These are phyloP conservation scores for Ceratobasidium sp. DNA, from an alignment of 1,284 basidiomycete genomes.

Conservation along the genomic window DNA sequence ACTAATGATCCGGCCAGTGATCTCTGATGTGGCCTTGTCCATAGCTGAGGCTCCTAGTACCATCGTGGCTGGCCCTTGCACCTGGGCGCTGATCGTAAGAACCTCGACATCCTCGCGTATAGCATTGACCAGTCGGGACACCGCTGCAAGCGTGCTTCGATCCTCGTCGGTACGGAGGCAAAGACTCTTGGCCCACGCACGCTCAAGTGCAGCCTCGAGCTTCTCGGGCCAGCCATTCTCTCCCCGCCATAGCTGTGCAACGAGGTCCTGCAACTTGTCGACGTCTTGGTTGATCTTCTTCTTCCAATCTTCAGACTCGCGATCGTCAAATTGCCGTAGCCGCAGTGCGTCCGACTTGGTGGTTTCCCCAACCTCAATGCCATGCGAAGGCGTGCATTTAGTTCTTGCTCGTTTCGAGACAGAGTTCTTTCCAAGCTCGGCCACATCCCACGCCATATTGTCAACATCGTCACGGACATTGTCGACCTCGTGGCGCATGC, in stretches of 20 bases:
- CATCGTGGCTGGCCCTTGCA: not conserved
- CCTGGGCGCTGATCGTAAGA: not conserved
- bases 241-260: not conserved
- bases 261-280: not conserved
- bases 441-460: conserved; percentile 3
- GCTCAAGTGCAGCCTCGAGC: conserved; percentile 2
- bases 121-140: not conserved
- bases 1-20: not conserved
- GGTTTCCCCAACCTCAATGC: not conserved
- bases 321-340: not conserved
- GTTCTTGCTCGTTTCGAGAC: not conserved
- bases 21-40: not conserved
- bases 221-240: conserved; percentile 5
- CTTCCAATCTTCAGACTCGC: not conserved
- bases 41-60: not conserved
- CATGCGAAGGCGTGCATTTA: not conserved
- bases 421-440: not conserved
- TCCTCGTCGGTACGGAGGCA: not conserved
- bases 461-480: no score
- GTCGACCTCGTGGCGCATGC: conserved; percentile 8
- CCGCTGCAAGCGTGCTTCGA: not conserved
- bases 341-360: not conserved
- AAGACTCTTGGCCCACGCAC: conserved; percentile 2
- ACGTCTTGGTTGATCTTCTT: not conserved
- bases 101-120: conserved; percentile 3